Evolutionary conservation across 805 yeast genomes (phyloP), one percentile per base, ranked within the genome.

Genomic region (Isabelozyma heimii): DNA sequence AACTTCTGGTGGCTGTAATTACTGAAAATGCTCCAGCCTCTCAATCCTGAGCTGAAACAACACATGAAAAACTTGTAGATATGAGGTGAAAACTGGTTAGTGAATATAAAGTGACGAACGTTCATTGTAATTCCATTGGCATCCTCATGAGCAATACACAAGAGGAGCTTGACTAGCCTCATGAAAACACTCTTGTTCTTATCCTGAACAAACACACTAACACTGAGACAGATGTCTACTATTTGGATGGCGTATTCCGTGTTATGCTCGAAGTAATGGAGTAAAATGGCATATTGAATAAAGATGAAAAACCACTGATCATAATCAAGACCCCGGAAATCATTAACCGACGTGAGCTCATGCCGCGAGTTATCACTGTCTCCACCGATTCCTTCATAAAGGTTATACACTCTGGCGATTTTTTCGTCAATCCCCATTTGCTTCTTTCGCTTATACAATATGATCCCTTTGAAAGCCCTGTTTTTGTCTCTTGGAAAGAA

Each of bases 1-100:
- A 84, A 92, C 64, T 94, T 94, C 59, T 92, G 98, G 60, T 89
- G 92, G 52, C 89, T 88, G 35, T 89, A 83, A 43, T 87, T 84
- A 44, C 89, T 84, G 60, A 86, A 82, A 14, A 80, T 74, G 12
- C 82, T 85, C 57, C 81, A 69, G 1, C 87, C 80, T 5, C 69
- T 70, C 27, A 73, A 70, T 0, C 92, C 91, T 0, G 87, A 76
- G 1, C 85, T 70, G 50, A 87, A 81, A 42, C 87, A 76, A 42
- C 86, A 80, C 60, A 87, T 66, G 62, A 90, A 89, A 20, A 89
- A 63, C 51, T 83, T 82, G 51, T 83, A 74, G 0, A 84, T 77
- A 47, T 82, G 82, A 42, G 89, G 83, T 33, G 89, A 82, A 65
- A 92, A 91, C 62, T 89, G 97, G 55, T 80, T 82, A 17, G 81